Base-by-base conservation (phyloP, 108 stramenopile genomes). In the Skeletonema grethae region DNA sequence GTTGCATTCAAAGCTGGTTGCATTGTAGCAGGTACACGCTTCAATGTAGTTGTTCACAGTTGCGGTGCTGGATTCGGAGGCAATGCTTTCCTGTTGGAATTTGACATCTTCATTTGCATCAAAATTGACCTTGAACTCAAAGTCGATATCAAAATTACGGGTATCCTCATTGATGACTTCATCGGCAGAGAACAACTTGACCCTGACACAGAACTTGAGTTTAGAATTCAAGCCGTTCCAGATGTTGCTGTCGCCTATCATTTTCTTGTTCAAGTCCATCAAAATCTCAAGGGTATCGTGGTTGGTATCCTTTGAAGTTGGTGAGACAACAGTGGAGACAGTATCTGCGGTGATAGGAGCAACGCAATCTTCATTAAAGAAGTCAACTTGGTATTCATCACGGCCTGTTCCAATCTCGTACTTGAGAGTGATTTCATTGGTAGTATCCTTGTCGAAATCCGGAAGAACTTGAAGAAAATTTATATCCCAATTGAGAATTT, bases 401-500 rank as follows among this genome's bases (percentile, higher is more conserved):
- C 35, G 11, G 11, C 11, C 61, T 57, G 18, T 70, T 2, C 69
- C 69, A 10, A 70, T 70, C 18, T 22, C 15, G 34, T 70, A 70
- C 18, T 41, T 15, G 41, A 70, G 4, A 2, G n/a, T 46, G 36
- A 70, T 45, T 35, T 66, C 63, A 43, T 67, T 70, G 22, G 57
- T 72, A 20, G 35, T 20, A 1, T 28, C 61, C 9, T 61, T 56
- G 7, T n/a, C 22, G 31, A 72, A 79, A 36, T 72, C 48, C 20
- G 70, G 61, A 10, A 28, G 29, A 28, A 72, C 62, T 0, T 34
- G 31, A 0, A 61, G 65, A 60, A 58, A 72, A 34, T 65, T 53
- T 60, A 79, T 70, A 29, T 79, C 77, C 65, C 70, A 79, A 36
- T 79, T 79, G 69, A 38, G 70, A 43, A 72, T 63, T 28, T 67